These are phyloP conservation scores for Backusella circina DNA, from an alignment of 192 early-diverging fungal genomes.

Conservation along the genomic window DNA sequence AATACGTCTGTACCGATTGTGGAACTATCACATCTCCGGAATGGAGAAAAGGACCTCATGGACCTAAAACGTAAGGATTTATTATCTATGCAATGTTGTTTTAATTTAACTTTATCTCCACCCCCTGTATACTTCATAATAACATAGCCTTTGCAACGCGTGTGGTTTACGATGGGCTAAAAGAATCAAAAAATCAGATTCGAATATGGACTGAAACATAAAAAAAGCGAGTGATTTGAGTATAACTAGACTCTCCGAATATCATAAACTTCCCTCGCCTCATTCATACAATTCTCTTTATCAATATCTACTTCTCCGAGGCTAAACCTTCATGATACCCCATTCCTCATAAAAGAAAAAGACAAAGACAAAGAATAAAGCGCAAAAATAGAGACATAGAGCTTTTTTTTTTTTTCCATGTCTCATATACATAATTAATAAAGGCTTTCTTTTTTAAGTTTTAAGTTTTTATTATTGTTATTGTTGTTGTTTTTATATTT, in stretches of 20 bases:
- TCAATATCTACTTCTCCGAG: background rate
- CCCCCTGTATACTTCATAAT: slow-evolving; percentile 2
- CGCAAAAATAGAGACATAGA: background rate
- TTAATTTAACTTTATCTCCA: slow-evolving; percentile 1
- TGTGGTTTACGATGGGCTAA: slow-evolving; percentile 44
- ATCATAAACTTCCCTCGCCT: background rate
- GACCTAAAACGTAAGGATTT: slow-evolving; percentile 39
- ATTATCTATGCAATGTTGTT: background rate
- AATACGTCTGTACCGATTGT: slow-evolving; percentile 47
- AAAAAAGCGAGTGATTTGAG: background rate
- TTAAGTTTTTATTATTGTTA: slow-evolving; percentile 12
- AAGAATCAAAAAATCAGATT: slow-evolving; percentile 28
- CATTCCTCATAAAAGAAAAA: background rate
- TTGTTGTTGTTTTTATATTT: background rate
- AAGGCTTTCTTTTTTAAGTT: background rate
- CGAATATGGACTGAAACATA: slow-evolving; percentile 7
- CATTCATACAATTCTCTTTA: background rate
- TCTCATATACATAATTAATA: slow-evolving; percentile 4
- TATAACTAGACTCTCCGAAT: background rate
- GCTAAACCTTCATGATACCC: slow-evolving; percentile 4
- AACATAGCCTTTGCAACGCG: slow-evolving; percentile 40
- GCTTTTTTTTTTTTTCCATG: background rate
- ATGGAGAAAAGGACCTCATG: slow-evolving; percentile 44
- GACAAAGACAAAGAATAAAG: background rate
- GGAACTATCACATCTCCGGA: slow-evolving; percentile 43